phyloP scores from a whole-genome alignment of 2,329 filamentous ascomycete genomes.

The Calonectria leucothoes region DNA sequence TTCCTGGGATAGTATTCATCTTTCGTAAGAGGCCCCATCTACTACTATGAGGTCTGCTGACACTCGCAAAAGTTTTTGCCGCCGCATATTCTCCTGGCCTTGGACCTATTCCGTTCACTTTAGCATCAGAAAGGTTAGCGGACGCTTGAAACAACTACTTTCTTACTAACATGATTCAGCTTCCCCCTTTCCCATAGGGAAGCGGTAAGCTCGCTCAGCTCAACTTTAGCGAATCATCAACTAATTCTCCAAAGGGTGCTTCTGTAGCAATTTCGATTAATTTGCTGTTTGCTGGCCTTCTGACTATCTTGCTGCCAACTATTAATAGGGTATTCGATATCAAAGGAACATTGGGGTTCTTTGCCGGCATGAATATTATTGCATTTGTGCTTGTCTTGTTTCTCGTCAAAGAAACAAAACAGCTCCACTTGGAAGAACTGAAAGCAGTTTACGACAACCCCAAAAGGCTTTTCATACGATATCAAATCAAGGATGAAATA shows the following conservation, averaged over 20 bases:
- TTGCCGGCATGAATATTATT: constrained; percentile 57
- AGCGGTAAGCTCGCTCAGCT: constrained; percentile 40
- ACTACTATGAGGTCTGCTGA: neutral
- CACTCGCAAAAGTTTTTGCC: constrained; percentile 47
- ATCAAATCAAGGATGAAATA: neutral
- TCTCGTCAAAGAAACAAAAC: constrained; percentile 60
- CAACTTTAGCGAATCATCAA: neutral
- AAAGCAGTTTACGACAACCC: neutral
- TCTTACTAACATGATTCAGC: constrained; percentile 32
- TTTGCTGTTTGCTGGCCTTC: constrained; percentile 58
- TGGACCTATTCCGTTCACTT: constrained; percentile 61
- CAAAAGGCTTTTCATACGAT: neutral
- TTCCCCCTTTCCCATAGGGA: constrained; percentile 63
- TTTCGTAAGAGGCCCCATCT: neutral
- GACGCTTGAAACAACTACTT: accelerated
- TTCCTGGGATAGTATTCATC: constrained; percentile 26
- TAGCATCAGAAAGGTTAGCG: constrained; percentile 55
- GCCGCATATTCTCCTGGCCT: constrained; percentile 54
- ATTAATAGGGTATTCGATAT: constrained; percentile 41
- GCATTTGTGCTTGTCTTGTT: constrained; percentile 59
- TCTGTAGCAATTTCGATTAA: constrained; percentile 61
- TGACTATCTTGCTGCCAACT: constrained; percentile 56
- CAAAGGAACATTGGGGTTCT: constrained; percentile 53
- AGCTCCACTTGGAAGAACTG: constrained; percentile 37
- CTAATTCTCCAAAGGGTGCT: constrained; percentile 49